phyloP scores from a whole-genome alignment of 2,329 filamentous ascomycete genomes.

The Monosporascus sp. region DNA sequence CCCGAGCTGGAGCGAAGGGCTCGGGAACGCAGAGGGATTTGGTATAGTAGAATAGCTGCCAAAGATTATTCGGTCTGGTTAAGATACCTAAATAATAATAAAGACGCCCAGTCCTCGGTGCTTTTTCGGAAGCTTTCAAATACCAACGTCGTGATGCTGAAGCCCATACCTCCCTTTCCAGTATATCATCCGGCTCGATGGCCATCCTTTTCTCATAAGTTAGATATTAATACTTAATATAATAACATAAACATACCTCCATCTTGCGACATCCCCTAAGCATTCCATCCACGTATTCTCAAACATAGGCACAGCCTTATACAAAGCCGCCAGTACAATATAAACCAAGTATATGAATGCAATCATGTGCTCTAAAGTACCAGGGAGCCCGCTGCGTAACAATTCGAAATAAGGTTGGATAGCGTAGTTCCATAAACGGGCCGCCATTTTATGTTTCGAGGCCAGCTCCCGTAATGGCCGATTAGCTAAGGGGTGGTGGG shows the following conservation, averaged over 20 bases:
- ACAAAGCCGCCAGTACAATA: too few relatives aligned
- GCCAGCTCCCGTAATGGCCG: too few relatives aligned
- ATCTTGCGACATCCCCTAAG: neutral
- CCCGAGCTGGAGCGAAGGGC: constrained; percentile 60
- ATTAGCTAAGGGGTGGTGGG: too few relatives aligned
- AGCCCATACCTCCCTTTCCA: too few relatives aligned
- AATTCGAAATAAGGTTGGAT: too few relatives aligned
- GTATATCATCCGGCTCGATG: too few relatives aligned
- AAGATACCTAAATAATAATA: constrained; percentile 60
- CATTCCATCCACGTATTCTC: neutral
- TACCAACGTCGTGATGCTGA: constrained; percentile 60
- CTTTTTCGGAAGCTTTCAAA: constrained; percentile 53
- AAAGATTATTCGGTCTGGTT: constrained; percentile 42
- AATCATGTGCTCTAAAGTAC: too few relatives aligned
- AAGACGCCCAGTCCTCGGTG: constrained; percentile 51
- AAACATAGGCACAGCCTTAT: neutral
- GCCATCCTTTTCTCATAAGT: too few relatives aligned
- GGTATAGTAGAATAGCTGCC: constrained; percentile 43
- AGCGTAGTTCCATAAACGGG: too few relatives aligned
- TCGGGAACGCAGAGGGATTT: constrained; percentile 53
- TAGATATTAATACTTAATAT: constrained; percentile 12
- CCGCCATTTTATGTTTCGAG: too few relatives aligned
- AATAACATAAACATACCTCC: neutral
- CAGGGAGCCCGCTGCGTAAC: too few relatives aligned
- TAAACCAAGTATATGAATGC: too few relatives aligned